Evolutionary conservation across 73 alveolate genomes (phyloP), one percentile per base, ranked within the genome.

Genomic region (Paramecium tetraurelia): DNA sequence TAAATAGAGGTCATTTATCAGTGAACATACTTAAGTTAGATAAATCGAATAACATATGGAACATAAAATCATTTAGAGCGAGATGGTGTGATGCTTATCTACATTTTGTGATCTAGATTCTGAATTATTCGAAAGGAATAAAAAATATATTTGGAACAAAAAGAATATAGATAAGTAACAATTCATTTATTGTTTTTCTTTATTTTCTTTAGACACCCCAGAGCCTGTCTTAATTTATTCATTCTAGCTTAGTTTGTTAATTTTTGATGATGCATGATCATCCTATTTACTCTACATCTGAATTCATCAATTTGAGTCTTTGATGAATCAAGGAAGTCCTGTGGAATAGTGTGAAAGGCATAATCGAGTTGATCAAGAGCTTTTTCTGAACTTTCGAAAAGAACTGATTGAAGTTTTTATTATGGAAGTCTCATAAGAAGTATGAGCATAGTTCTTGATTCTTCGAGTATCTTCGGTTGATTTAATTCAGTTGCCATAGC

Each of bases 201-300:
- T 31, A 72, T 72, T 72, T 72, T 72, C 86, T 72, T 72, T 16
- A 72, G 35, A 20, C 86, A 72, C 40, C 86, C 86, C 16, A 72
- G 20, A 36, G 86, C 86, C 16, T 33, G n/a, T 11, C 86, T 72
- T 21, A 72, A 40, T 72, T 72, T 36, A 36, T 72, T 72, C 86
- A 72, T 72, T 72, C 86, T 33, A 29, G 58, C 20, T 72, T 72
- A 18, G 14, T 72, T 72, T 14, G 86, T 36, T 35, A 36, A 21
- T 40, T 40, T 72, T 40, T 72, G 59, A 72, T 72, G 86, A 40
- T 72, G 86, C 86, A 72, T 72, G 57, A 72, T 72, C 86, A 72
- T 72, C 59, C 86, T 72, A 38, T 72, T 72, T 40, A 72, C 86
- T 72, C 33, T 72, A 72, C 86, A 72, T 38, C 86, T 72, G 21